phyloP scores from a whole-genome alignment of 306 rosid genomes.

The Macrotyloma uniflorum region DNA sequence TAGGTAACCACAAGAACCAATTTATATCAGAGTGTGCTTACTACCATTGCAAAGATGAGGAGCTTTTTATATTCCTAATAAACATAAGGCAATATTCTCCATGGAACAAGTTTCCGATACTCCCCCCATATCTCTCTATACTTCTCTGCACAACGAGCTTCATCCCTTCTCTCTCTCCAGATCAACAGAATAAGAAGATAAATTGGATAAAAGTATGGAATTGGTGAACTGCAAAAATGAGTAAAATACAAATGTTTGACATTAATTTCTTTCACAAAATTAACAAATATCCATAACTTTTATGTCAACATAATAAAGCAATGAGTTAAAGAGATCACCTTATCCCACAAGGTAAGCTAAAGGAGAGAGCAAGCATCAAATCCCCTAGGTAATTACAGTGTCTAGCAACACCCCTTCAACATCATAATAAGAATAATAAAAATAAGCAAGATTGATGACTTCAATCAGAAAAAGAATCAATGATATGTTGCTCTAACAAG shows the following conservation, averaged over 20 bases:
- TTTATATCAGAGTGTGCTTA: slow-evolving; percentile 22
- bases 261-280: slow-evolving; percentile 3
- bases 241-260: slow-evolving; percentile 1
- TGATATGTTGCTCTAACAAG: slow-evolving; percentile 18
- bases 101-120: slow-evolving; percentile 78
- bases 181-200: slow-evolving; percentile 89
- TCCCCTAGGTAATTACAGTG: slow-evolving; percentile 97
- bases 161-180: slow-evolving; percentile 97
- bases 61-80: neutral
- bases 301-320: neutral
- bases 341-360: slow-evolving; percentile 95
- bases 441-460: neutral
- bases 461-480: slow-evolving; percentile 27
- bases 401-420: slow-evolving; percentile 87
- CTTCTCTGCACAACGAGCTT: slow-evolving; percentile 90
- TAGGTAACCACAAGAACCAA: neutral
- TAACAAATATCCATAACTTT: neutral
- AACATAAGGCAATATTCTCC: slow-evolving; percentile 89
- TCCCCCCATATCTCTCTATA: slow-evolving; percentile 83
- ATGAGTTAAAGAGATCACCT: slow-evolving; percentile 54
- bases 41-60: neutral
- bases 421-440: slow-evolving; percentile 20
- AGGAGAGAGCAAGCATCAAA: slow-evolving; percentile 89
- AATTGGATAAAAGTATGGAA: slow-evolving; percentile 93
- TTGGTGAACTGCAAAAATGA: slow-evolving; percentile 77